Conservation (phyloP, 2,329 filamentous ascomycete species). For the Cytospora schulzeri region DNA sequence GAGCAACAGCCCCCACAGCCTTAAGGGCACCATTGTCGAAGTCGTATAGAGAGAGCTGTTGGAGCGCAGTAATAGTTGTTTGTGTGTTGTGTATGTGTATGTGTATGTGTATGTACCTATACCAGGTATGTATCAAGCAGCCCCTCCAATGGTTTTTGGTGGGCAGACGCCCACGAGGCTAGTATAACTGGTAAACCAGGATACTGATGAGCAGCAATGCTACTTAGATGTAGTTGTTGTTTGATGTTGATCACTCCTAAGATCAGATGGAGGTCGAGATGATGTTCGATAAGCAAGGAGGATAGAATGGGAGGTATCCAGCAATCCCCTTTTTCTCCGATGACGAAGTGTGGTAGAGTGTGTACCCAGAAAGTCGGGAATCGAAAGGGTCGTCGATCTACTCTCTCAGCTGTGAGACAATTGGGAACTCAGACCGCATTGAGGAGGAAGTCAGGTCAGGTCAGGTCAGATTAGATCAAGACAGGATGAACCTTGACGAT, state of each 20-base stretch:
- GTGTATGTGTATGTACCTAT: too few species aligned
- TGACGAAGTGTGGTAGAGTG: neutral
- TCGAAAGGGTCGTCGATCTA: neutral
- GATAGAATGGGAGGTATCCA: neutral
- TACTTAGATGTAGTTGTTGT: neutral
- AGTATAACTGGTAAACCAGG: neutral
- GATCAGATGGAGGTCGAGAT: neutral
- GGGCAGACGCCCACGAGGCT: neutral
- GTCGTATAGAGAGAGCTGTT: neutral
- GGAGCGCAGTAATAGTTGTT: neutral
- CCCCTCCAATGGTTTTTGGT: neutral
- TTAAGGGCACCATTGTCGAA: slow-evolving; percentile 22
- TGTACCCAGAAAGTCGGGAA: neutral
- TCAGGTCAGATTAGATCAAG: neutral
- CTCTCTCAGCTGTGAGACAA: too few species aligned
- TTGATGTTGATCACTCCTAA: neutral
- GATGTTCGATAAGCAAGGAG: neutral
- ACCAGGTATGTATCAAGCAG: slow-evolving; percentile 1
- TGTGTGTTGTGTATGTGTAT: neutral
- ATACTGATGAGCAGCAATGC: neutral
- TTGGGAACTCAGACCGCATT: slow-evolving; percentile 12
- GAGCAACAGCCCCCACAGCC: slow-evolving; percentile 26
- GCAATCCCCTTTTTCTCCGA: neutral
- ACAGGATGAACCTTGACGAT: neutral
- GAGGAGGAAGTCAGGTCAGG: neutral